Conservation (phyloP, 2,329 filamentous ascomycete species). For the Epichloe festucae region DNA sequence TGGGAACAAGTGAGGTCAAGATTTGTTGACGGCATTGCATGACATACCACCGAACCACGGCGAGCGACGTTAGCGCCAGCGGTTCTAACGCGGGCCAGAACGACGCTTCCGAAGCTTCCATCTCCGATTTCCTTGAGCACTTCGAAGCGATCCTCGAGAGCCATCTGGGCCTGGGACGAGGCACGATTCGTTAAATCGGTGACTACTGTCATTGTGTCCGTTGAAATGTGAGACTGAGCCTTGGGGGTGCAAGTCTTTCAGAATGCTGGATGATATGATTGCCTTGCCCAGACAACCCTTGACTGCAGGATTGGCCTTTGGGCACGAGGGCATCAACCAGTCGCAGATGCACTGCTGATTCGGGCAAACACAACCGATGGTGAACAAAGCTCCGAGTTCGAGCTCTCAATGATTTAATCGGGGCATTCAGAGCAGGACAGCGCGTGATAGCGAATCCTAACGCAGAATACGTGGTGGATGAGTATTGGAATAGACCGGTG, state of each 20-base stretch:
- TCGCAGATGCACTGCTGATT: slow-evolving; percentile 13
- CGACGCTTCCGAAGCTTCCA: slow-evolving; percentile 95
- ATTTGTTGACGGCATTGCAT: slow-evolving; percentile 7
- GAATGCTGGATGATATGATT: neutral
- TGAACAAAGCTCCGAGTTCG: slow-evolving; percentile 13
- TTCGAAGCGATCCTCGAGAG: slow-evolving; percentile 89
- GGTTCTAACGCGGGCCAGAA: slow-evolving; percentile 78
- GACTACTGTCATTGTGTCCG: slow-evolving; percentile 54
- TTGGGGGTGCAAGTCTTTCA: neutral
- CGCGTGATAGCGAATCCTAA: slow-evolving; percentile 4
- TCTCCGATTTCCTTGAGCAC: slow-evolving; percentile 97
- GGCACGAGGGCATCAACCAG: slow-evolving; percentile 6
- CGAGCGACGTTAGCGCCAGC: slow-evolving; percentile 81
- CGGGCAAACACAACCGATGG: neutral
- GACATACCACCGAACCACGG: slow-evolving; percentile 78
- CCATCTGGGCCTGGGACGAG: slow-evolving; percentile 45
- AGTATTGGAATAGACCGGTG: neutral
- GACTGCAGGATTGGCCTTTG: slow-evolving; percentile 1
- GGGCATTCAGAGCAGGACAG: slow-evolving; percentile 21
- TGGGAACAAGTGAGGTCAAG: slow-evolving; percentile 6
- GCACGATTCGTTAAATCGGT: slow-evolving; percentile 61
- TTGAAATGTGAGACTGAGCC: neutral
- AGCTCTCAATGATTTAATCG: slow-evolving; percentile 20
- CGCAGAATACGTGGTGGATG: slow-evolving; percentile 1
- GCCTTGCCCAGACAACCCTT: neutral